A percentile compares a stretch with the other conserved stretches of the same genome.
These are phyloP conservation scores for Lecanosticta acicola DNA, from an alignment of 2,329 filamentous ascomycete genomes.

Conservation along the genomic window DNA sequence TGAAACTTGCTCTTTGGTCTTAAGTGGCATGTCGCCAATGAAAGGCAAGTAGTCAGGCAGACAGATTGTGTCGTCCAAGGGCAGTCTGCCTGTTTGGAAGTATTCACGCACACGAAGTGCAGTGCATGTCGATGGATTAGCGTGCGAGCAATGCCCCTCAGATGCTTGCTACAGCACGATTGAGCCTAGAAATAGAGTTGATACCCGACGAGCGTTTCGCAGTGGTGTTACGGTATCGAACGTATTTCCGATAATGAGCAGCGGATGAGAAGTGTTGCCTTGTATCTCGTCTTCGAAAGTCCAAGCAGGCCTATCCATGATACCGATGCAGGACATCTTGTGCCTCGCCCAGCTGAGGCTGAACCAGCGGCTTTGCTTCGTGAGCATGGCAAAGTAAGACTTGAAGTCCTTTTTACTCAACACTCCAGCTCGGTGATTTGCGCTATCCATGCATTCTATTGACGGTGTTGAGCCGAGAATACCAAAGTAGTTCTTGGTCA, in stretches of 20 bases:
- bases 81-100: slow-evolving; percentile 29
- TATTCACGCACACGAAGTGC: slow-evolving; percentile 22
- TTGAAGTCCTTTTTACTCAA: slow-evolving; percentile 5
- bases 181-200: slow-evolving; percentile 24
- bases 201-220: slow-evolving; percentile 29
- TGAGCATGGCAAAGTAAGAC: slow-evolving; percentile 5
- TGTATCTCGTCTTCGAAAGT: slow-evolving; percentile 30
- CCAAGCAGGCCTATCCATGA: slow-evolving; percentile 33
- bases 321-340: slow-evolving; percentile 32
- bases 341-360: slow-evolving; percentile 11
- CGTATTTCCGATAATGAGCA: slow-evolving; percentile 30
- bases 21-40: not conserved
- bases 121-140: slow-evolving; percentile 25
- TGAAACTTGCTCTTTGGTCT: not conserved
- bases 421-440: not conserved
- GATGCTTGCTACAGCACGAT: slow-evolving; percentile 28
- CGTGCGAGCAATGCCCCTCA: slow-evolving; percentile 27
- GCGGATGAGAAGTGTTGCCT: slow-evolving; percentile 27
- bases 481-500: slow-evolving; percentile 7
- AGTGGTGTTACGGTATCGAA: slow-evolving; percentile 32
- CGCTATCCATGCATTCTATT: slow-evolving; percentile 12
- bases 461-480: slow-evolving; percentile 8
- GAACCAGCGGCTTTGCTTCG: slow-evolving; percentile 9
- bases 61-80: slow-evolving; percentile 25
- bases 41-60: slow-evolving; percentile 28